A percentile compares a stretch with the other conserved stretches of the same genome.
Conservation (phyloP, 345 rosid species). For the Euphorbia tirucalli region DNA sequence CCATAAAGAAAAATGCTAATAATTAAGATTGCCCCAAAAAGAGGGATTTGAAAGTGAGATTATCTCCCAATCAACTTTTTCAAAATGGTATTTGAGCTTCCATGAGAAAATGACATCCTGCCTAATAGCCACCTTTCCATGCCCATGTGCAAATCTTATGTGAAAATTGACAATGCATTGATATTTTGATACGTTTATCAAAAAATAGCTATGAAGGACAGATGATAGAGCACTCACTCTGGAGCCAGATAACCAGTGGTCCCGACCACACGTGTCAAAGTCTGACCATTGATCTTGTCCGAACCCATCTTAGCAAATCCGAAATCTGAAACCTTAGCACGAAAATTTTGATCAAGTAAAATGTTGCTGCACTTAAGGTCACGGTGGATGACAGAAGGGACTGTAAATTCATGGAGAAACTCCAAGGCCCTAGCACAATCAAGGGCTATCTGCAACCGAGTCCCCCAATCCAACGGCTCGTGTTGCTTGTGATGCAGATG, state of each 20-base stretch:
- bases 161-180: constrained; percentile 22
- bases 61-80: neutral
- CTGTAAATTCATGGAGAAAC: constrained; percentile 68
- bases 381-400: constrained; percentile 76
- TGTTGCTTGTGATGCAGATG: constrained; percentile 50
- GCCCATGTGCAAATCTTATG: constrained; percentile 25
- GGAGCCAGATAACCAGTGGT: constrained; percentile 86
- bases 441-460: constrained; percentile 71
- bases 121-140: constrained; percentile 18
- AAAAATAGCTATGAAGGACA: constrained; percentile 1
- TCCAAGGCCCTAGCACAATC: constrained; percentile 83
- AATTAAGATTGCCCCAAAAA: neutral
- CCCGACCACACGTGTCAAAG: constrained; percentile 62
- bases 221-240: constrained; percentile 59
- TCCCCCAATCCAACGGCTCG: constrained; percentile 63
- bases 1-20: neutral
- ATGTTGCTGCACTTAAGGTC: constrained; percentile 78
- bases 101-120: constrained; percentile 30
- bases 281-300: constrained; percentile 70
- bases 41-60: neutral
- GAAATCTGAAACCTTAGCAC: constrained; percentile 72
- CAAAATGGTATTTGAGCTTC: constrained; percentile 7
- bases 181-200: neutral
- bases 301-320: constrained; percentile 78
- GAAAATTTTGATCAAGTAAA: constrained; percentile 53